Evolutionary conservation across 805 yeast species (phyloP), one percentile per base, ranked within the genome.

Genomic region (Myxozyma kluyveri): DNA sequence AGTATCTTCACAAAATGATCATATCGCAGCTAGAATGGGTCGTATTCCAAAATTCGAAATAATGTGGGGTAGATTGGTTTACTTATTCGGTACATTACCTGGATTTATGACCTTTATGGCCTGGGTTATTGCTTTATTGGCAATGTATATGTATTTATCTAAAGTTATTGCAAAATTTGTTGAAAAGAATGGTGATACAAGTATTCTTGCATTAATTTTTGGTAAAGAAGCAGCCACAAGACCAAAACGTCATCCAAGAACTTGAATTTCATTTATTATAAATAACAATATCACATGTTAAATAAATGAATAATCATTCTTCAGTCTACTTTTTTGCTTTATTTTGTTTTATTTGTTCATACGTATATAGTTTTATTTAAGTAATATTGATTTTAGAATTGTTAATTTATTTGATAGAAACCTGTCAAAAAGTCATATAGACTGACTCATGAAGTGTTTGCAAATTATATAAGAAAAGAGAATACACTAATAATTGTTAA

Each of bases 1-100:
- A 42, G 44, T 53, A 38, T 37, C 49, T 10, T 44, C 45, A 4
- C 58, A 54, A 29, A 45, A 50, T 47, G 47, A 37, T n/a, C 58
- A 54, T 26, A 32, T 49, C 29, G 42, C 46, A 12, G 46, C 58
- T 3, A 49, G 56, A 23, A 32, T 14, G n/a, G 52, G 58, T 22
- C 38, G 50, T 18, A 38, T 54, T 27, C 41, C 29, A 21, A 22
- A 19, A 14, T 32, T 33, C 37, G 58, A 54, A 26, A 24, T 22
- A 2, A 22, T 18, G 24, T 26, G 47, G 19, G 58, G 58, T 17
- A 37, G 39, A 2, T 10, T 45, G 3, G 26, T 47, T 14, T 54
- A 46, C 33, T 23, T 48, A 12, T 26, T 51, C n/a, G 29, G 44
- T 41, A 50, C 58, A 3, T 35, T 42, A 3, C 22, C 33, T 2